Base-by-base conservation (phyloP, 2,329 filamentous ascomycete species). In the Fusarium zealandicum region DNA sequence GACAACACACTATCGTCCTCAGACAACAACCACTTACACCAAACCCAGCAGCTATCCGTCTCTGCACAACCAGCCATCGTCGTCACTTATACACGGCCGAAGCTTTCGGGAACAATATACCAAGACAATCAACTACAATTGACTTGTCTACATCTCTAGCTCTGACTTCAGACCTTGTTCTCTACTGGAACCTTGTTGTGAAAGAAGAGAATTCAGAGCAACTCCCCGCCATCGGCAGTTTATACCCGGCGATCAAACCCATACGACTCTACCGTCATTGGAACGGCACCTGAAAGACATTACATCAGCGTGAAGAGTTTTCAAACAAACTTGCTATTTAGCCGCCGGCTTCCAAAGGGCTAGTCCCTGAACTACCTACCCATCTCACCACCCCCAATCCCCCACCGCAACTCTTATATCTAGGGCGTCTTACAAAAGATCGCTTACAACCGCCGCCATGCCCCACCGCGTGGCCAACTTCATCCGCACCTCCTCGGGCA, bases 401-500 rank as follows among this genome's bases (percentile, higher is more conserved):
- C 30, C 47, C 32, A 37, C 39, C 41, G 37, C 30, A 53, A 27
- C 44, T 47, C 35, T 16, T 30, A 14, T 14, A 14, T 12, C 13
- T 28, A 37, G 17, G 47, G 59, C 36, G 42, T 59, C 46, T 52
- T 60, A 40, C 31, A 60, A 60, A 61, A 49, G 44, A 40, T 57
- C 45, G 54, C 50, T 59, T 51, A 51, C 44, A 41, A 55, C 58
- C 41, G 49, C 25, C 67, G 76, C 68, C 46, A 86, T 85, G 83
- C 82, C 82, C 68, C 81, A 84, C 74, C 75, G 79, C 55, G 82
- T 86, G 59, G 75, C 79, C 68, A 81, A 78, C 69, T 84, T 86
- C 72, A 77, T 85, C 63, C 80, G 81, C 63, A 78, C 76, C 58
- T 81, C 82, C n/a, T 80, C 81, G 59, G 81, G 82, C 68, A 78